Conservation (phyloP, 305 asterid genomes). For the Solanum hybrid region DNA sequence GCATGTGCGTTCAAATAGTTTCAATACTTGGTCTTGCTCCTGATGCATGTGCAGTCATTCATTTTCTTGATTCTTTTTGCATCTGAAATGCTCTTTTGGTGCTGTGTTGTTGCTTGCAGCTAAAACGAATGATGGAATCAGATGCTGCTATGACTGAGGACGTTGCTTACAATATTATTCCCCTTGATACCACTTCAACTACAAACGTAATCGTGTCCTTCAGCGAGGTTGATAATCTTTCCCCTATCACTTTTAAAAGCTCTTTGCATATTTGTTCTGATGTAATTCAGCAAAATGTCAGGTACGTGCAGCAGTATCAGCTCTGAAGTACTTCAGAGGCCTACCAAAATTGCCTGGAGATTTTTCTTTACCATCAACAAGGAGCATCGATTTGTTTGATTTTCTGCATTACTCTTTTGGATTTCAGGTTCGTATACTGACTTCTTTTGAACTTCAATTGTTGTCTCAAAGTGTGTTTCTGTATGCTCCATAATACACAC, state of each 20-base stretch:
- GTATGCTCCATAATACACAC: not conserved
- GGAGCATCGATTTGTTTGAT: slow-evolving; percentile 76
- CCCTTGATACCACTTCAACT: slow-evolving; percentile 70
- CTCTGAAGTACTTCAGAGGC: slow-evolving; percentile 67
- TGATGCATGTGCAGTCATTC: not conserved
- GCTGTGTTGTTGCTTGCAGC: slow-evolving; percentile 29
- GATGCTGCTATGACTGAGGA: slow-evolving; percentile 99
- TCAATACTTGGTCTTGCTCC: not conserved
- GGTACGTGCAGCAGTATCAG: slow-evolving; percentile 79
- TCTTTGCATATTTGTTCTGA: not conserved
- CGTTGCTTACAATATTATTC: slow-evolving; percentile 82
- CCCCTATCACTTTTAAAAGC: not conserved
- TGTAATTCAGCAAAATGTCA: slow-evolving; percentile 18
- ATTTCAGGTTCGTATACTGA: slow-evolving; percentile 61
- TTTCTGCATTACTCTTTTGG: slow-evolving; percentile 75
- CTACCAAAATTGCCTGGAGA: slow-evolving; percentile 72
- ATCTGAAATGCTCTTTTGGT: slow-evolving; percentile 6
- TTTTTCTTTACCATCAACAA: slow-evolving; percentile 56
- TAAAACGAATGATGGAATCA: slow-evolving; percentile 83
- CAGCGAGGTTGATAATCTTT: slow-evolving; percentile 51
- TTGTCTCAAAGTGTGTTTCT: not conserved
- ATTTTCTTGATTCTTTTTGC: not conserved
- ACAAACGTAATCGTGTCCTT: slow-evolving; percentile 69
- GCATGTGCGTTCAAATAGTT: not conserved
- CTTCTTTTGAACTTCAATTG: not conserved